Evolutionary conservation across 2,329 filamentous ascomycete species (phyloP).

Genomic region (Paracorniculantispora psalliotae): DNA sequence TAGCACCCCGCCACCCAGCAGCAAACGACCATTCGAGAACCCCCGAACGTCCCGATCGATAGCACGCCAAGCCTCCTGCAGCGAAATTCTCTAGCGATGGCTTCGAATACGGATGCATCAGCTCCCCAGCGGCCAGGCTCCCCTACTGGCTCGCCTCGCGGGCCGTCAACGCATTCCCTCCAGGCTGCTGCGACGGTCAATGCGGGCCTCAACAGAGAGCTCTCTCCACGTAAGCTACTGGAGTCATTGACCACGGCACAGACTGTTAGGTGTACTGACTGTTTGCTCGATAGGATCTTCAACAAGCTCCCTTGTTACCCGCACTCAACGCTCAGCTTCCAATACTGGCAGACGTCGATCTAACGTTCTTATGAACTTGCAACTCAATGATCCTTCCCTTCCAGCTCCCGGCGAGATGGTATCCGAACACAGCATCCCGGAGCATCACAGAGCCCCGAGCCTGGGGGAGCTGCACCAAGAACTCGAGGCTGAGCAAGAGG

Average conservation of each 20-base stretch:
- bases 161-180: slow-evolving; percentile 64
- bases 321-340: slow-evolving; percentile 39
- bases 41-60: neutral
- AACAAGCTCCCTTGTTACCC: slow-evolving; percentile 44
- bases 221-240: slow-evolving; percentile 47
- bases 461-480: slow-evolving; percentile 75
- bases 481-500: slow-evolving; percentile 73
- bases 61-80: neutral
- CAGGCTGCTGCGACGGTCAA: slow-evolving; percentile 75
- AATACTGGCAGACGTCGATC: slow-evolving; percentile 58
- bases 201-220: slow-evolving; percentile 64
- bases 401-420: slow-evolving; percentile 67
- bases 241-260: neutral
- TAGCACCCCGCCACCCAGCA: neutral
- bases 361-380: slow-evolving; percentile 66
- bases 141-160: slow-evolving; percentile 56
- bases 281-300: slow-evolving; percentile 39
- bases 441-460: slow-evolving; percentile 64
- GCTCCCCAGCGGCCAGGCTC: slow-evolving; percentile 36
- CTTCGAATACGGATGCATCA: slow-evolving; percentile 24
- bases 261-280: neutral
- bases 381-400: slow-evolving; percentile 64
- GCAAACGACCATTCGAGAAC: neutral
- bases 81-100: slow-evolving; percentile 19
- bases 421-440: slow-evolving; percentile 48